Base-by-base conservation (phyloP, 2,329 filamentous ascomycete genomes). In the Stemphylium vesicarium region DNA sequence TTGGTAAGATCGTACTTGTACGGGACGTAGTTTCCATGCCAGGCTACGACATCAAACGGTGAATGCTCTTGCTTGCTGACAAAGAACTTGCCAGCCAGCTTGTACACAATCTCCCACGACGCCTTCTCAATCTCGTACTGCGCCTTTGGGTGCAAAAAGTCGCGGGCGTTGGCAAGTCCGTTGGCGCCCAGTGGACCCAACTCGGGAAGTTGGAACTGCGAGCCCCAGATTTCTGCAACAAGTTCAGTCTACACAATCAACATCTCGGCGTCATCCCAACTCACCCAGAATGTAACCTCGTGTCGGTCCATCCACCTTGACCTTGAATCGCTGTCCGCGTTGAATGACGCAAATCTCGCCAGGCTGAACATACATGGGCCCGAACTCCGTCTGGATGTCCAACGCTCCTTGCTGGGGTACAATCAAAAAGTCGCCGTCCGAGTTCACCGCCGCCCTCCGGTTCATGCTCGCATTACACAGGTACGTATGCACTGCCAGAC, bases 1-100 rank as follows among this genome's bases (percentile, higher is more conserved):
- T 88, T 85, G 22, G 87, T 88, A 1, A 93, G 82, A 66, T 92
- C 90, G 77, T 93, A 93, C 76, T 93, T 93, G 82, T 86, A 91
- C 0, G 90, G 90, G 57, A 71, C 66, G 76, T 92, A 92, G 59
- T 86, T 89, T 39, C 90, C 90, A 69, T 93, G 89, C 89, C 89
- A 93, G 3, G 87, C 88, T 3, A 92, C 89, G 0, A 93, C 85
- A 64, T 93, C 89, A 66, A 92, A 93, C 0, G 90, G 89, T 0
- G 86, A 88, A 71, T 92, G 90, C 10, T 80, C 73, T 75, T 92
- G 89, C 37, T 72, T 79, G 6, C 87, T 86, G 33, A 79, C 77
- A 76, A 90, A 92, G 45, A 91, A 82, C 41, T 81, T 79, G 62
- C 88, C 87, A 69, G 86, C 85, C 68, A 91, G 76, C 8, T 79